Base-by-base conservation (phyloP, 2,329 filamentous ascomycete species). In the Myriosclerotinia duriaeana region DNA sequence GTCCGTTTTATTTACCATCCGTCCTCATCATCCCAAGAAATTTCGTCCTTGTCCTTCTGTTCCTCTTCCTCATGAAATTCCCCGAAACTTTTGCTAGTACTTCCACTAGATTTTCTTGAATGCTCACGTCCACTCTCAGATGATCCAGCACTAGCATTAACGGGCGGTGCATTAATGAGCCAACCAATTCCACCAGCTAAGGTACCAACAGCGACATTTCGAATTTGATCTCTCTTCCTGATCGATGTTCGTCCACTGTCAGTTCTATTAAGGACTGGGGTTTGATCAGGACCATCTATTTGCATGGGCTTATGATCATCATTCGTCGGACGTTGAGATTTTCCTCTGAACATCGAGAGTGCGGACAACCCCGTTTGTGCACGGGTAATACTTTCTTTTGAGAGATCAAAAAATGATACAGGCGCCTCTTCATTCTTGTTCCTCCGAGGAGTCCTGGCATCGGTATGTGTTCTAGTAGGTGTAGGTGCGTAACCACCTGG, bases 221-320 rank as follows among this genome's bases (percentile, higher is more conserved):
- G 81, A 52, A 90, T 73, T 76, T 89, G 88, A 75, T 94, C 91
- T 71, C 91, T 83, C 80, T 89, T 93, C 72, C 91, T 84, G 48
- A 85, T 81, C 66, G 81, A 78, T 67, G 81, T 77, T 46, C 64
- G 69, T 20, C 30, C 40, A 55, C 38, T 64, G 17, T 38, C 38
- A 22, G 48, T 53, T 52, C 38, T 12, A 38, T 30, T 34, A 54
- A 58, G 42, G 34, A 17, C 36, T 61, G 64, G 7, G 34, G 44
- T 36, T 9, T 34, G 36, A 26, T 20, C 20, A 2, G 63, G 22
- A 12, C 4, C 40, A 12, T 44, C 46, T 36, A 22, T 36, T 34
- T 50, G 64, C n/a, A 26, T 48, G 34, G 34, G 34, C 34, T 59
- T 36, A 20, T 48, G 30, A 12, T n/a, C 26, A 4, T 48, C 50